Percentiles rank a stretch among this genome's conserved stretches.
These are phyloP conservation scores for Sarocladium strictum DNA, from an alignment of 2,329 filamentous ascomycete genomes.

Conservation along the genomic window DNA sequence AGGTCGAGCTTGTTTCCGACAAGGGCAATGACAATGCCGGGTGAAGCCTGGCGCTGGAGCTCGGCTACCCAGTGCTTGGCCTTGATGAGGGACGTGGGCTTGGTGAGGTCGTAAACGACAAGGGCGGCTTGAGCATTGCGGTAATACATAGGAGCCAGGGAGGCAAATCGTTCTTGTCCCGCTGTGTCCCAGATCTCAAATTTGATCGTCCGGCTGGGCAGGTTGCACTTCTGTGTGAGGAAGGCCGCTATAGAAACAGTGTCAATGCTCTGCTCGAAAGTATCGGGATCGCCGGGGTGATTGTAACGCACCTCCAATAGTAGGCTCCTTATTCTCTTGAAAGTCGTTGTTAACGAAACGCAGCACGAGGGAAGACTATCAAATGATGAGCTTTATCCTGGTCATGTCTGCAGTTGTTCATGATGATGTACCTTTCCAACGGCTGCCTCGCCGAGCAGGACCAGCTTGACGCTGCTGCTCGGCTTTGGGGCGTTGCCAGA, in stretches of 20 bases:
- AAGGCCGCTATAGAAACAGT: slow-evolving; percentile 66
- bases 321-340: slow-evolving; percentile 99
- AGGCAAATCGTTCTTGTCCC: slow-evolving; percentile 95
- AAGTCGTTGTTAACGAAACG: slow-evolving; percentile 99
- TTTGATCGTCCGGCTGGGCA: slow-evolving; percentile 86
- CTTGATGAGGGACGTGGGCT: slow-evolving; percentile 90
- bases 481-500: slow-evolving; percentile 72
- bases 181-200: slow-evolving; percentile 99
- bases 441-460: slow-evolving; percentile 92
- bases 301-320: slow-evolving; percentile 75
- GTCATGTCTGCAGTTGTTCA: background rate
- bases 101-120: slow-evolving; percentile 97
- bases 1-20: slow-evolving; percentile 97
- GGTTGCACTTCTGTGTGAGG: slow-evolving; percentile 96
- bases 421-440: slow-evolving; percentile 81
- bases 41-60: slow-evolving; percentile 90
- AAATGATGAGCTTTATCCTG: slow-evolving; percentile 17
- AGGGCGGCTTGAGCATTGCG: slow-evolving; percentile 96
- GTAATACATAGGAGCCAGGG: slow-evolving; percentile 98
- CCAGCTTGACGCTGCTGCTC: slow-evolving; percentile 99
- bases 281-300: slow-evolving; percentile 4
- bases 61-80: slow-evolving; percentile 99
- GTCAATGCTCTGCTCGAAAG: slow-evolving; percentile 12
- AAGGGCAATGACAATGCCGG: slow-evolving; percentile 92
- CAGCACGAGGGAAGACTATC: slow-evolving; percentile 88